Evolutionary conservation across 495 filamentous ascomycete genomes (phyloP), one percentile per base, ranked within the genome.

Genomic region (Tuber magnatum): DNA sequence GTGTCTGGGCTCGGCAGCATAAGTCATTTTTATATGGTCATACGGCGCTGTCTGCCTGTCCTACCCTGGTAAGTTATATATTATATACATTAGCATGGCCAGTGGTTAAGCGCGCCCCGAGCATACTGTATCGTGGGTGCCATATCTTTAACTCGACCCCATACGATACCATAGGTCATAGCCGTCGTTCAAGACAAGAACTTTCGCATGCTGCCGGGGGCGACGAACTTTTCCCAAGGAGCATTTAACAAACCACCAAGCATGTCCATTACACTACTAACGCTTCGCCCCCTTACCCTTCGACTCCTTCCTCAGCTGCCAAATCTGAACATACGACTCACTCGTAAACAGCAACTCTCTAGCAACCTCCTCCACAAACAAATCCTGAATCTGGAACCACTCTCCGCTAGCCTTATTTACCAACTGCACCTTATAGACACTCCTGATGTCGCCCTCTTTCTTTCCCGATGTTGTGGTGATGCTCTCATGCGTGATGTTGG

Each of bases 311-410:
- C 95, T 88, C 83, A 91, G 87, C 87, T 99, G 95, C 95, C 95
- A 99, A 73, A 99, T 89, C 89, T 97, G 96, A 79, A 97, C 82
- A 85, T 97, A 97, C 65, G 90, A 93, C 87, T 99, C 95, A 42
- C 93, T 92, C 2, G 94, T 91, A 82, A 95, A 97, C 80, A 99
- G 82, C 78, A 94, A 87, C 86, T 98, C 94, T 76, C 87, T 91
- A 81, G 92, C 90, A 24, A 92, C 92, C 84, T 89, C 87, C 81
- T 97, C 92, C 8, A 98, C 94, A 83, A 91, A 97, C 82, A 99
- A 79, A 84, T 99, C 96, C 86, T 99, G 95, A 70, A 94, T 89
- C 81, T 97, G 91, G 40, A 93, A 88, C 95, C 95, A 99, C 83
- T 97, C 92, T 14, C 81, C 81, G 72, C 85, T 87, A 81, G 84